These are phyloP conservation scores for Candida taoyuanica DNA, from an alignment of 805 yeast genomes.

Conservation along the genomic window DNA sequence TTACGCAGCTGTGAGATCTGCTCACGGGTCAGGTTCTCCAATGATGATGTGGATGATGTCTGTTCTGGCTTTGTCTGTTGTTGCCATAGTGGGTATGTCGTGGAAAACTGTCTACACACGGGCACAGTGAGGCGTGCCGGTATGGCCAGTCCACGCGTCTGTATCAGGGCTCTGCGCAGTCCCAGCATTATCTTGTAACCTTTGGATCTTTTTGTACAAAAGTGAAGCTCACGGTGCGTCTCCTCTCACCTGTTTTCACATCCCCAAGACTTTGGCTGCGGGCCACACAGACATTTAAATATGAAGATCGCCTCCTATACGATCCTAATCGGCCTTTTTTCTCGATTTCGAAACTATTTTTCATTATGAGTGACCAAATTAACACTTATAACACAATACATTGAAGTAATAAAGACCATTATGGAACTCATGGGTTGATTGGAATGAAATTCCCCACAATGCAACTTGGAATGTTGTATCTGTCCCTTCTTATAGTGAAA, in stretches of 20 bases:
- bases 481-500: slow-evolving; percentile 86
- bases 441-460: slow-evolving; percentile 96
- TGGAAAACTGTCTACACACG: neutral
- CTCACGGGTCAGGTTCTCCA: slow-evolving; percentile 22
- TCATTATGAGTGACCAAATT: no score
- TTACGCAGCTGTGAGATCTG: slow-evolving; percentile 24
- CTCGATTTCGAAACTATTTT: neutral
- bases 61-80: slow-evolving; percentile 6
- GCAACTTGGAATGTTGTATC: slow-evolving; percentile 93
- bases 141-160: neutral
- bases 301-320: no score
- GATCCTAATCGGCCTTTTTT: neutral
- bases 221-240: no score
- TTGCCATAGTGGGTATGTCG: slow-evolving; percentile 2
- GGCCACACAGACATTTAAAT: no score
- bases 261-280: no score
- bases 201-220: no score
- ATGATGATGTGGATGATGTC: slow-evolving; percentile 8
- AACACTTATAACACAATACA: neutral
- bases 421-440: slow-evolving; percentile 35
- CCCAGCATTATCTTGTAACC: slow-evolving; percentile 2
- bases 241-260: no score
- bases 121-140: neutral
- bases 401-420: neutral
- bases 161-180: neutral